Percentiles rank a stretch among this genome's conserved stretches.
phyloP scores from a whole-genome alignment of 163 green algal species.

The Trebouxiophyceae sp. region DNA sequence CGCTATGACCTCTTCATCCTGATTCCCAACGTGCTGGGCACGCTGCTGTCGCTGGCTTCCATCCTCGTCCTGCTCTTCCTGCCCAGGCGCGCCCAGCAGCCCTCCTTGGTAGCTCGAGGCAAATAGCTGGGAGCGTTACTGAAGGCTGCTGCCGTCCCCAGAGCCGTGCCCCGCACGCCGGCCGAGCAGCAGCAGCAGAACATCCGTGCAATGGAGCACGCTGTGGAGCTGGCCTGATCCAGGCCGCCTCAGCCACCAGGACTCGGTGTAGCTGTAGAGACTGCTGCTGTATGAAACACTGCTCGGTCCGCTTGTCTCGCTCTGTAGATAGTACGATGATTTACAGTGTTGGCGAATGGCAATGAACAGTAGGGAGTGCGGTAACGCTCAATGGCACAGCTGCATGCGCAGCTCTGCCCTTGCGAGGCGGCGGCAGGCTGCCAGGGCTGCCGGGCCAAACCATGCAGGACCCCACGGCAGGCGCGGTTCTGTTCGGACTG shows the following conservation, averaged over 20 bases:
- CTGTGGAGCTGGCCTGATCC: background rate
- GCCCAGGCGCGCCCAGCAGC: background rate
- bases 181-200: background rate
- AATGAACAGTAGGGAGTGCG: too few species aligned
- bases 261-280: background rate
- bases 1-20: background rate
- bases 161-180: background rate
- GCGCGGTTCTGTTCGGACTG: too few species aligned
- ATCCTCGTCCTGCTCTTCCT: background rate
- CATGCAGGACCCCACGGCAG: too few species aligned
- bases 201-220: background rate
- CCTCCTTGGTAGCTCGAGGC: background rate
- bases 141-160: background rate
- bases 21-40: background rate
- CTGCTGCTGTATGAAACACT: background rate
- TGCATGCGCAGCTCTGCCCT: too few species aligned
- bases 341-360: too few species aligned
- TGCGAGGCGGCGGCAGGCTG: too few species aligned
- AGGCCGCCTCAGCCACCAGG: too few species aligned
- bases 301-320: background rate
- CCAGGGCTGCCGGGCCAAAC: too few species aligned
- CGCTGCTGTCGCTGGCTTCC: background rate
- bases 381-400: too few species aligned
- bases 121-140: background rate
- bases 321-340: too few species aligned